phyloP scores from a whole-genome alignment of 257 asterid genomes.

The Petunia secreta region DNA sequence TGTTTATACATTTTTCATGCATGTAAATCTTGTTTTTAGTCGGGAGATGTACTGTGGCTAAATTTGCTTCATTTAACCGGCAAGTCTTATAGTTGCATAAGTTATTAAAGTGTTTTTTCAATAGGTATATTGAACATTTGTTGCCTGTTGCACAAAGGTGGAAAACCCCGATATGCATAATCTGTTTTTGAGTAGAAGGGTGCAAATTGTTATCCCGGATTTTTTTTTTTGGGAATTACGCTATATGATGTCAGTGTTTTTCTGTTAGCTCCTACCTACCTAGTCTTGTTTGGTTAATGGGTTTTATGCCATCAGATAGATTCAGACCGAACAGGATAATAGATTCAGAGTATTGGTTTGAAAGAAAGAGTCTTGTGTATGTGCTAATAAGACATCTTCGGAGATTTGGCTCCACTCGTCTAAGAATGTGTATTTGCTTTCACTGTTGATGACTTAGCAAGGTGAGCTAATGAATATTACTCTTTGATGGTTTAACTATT shows the following conservation, averaged over 20 bases:
- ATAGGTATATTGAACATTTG: neutral
- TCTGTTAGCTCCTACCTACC: neutral
- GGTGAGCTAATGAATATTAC: neutral
- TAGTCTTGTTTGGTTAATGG: neutral
- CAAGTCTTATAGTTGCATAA: neutral
- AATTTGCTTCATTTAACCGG: neutral
- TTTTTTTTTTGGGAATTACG: neutral
- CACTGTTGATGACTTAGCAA: neutral
- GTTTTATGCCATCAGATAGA: neutral
- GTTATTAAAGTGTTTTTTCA: too few species aligned
- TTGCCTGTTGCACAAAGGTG: neutral
- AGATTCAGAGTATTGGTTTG: neutral
- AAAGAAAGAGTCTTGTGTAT: neutral
- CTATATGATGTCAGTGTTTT: neutral
- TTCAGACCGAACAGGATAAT: too few species aligned
- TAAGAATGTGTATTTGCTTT: neutral
- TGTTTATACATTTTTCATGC: neutral
- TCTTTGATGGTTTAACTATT: neutral
- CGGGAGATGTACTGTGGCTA: neutral
- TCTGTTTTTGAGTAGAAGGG: neutral
- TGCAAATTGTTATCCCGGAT: neutral
- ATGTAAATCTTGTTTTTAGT: neutral
- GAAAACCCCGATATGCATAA: neutral
- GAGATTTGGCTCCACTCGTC: neutral
- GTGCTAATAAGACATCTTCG: neutral